phyloP scores from a whole-genome alignment of 768 basidiomycete species.

The Auriscalpium vulgare region DNA sequence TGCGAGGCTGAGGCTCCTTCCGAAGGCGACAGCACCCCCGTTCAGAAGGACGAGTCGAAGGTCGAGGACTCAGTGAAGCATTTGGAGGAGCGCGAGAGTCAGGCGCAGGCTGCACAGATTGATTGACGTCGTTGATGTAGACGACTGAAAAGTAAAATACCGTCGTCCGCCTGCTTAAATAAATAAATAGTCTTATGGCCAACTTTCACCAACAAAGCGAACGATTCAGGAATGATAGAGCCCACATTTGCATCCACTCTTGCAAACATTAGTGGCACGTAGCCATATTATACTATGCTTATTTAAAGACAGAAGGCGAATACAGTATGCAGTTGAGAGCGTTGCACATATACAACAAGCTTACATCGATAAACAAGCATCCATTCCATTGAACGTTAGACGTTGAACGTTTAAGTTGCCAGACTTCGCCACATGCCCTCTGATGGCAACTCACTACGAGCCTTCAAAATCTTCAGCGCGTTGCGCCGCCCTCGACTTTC shows the following conservation, averaged over 20 bases:
- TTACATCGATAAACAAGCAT: slow-evolving; percentile 17
- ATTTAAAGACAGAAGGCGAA: neutral
- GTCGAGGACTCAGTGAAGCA: slow-evolving; percentile 30
- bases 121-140: neutral
- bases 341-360: slow-evolving; percentile 21
- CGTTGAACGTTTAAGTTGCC: slow-evolving; percentile 28
- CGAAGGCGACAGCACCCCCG: slow-evolving; percentile 18
- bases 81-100: slow-evolving; percentile 9
- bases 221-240: neutral
- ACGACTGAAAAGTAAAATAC: neutral
- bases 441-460: slow-evolving; percentile 57
- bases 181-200: too few species aligned
- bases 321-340: slow-evolving; percentile 14
- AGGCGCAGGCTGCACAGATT: slow-evolving; percentile 12
- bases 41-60: slow-evolving; percentile 43
- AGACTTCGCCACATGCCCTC: slow-evolving; percentile 81
- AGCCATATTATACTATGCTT: too few species aligned
- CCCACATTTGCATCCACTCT: too few species aligned
- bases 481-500: slow-evolving; percentile 45
- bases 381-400: neutral
- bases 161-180: too few species aligned
- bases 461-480: slow-evolving; percentile 64
- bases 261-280: too few species aligned
- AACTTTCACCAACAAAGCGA: too few species aligned
- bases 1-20: slow-evolving; percentile 47